Evolutionary conservation across 495 filamentous ascomycete genomes (phyloP), one percentile per base, ranked within the genome.

Genomic region (Viridothelium virens): DNA sequence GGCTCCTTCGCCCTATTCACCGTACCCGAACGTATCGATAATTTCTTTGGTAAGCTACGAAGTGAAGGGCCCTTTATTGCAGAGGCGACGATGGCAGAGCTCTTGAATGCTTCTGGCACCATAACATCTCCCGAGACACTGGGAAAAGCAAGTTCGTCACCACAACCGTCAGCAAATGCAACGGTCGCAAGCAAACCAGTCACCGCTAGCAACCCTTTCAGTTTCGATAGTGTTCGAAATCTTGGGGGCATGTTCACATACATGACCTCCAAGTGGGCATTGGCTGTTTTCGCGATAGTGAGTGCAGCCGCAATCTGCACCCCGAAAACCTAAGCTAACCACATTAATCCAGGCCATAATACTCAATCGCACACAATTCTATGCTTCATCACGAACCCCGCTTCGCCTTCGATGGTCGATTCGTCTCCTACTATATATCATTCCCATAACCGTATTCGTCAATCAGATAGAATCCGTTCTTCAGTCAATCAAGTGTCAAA

Each of bases 231-330:
- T 56, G 65, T 84, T 50, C 73, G 81, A 64, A 87, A 88, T 16
- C 76, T 97, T n/a, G 89, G 91, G 9, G 91, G 91, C 44, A 84
- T 98, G 38, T 95, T 97, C 73, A 87, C 86, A 56, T 98, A 97
- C 74, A 79, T 93, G 48, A 96, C 92, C 0, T 95, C 92, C 74
- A 90, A 90, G 68, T 98, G 95, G 95, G 92, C 94, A 3, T 77
- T 98, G 62, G 83, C 84, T 62, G 96, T 91, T 74, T 84, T 98
- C 65, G 82, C 87, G 48, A 88, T 91, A 76, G 87, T 88, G 70
- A 74, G 77, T 73, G 41, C 62, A 37, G n/a, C 59, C 2, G 7
- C 36, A 31, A 7, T 25, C n/a, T 25, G 12, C 62, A 41, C 7
- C 41, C 41, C n/a, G 14, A 5, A 38, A 36, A 63, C 14, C 31